Base-by-base conservation (phyloP, 805 yeast species). In the Wickerhamomyces rabaulensis region DNA sequence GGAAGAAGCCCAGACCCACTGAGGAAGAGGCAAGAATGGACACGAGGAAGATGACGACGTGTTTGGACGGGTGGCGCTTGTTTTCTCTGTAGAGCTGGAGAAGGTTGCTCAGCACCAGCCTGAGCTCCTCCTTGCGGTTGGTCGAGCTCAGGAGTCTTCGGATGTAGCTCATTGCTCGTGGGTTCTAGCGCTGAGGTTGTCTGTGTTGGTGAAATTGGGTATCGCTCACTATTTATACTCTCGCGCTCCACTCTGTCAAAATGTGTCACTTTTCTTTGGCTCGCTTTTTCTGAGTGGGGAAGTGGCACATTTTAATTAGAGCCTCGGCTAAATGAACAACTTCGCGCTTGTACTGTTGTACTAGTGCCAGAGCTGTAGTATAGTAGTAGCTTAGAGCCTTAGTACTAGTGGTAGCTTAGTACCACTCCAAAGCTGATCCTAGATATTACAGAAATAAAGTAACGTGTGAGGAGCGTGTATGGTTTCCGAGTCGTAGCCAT, bases 71-170 rank as follows among this genome's bases (percentile, higher is more conserved):
- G 25, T 55, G 56, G 19, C 48, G 42, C 29, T 45, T 52, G 47
- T 61, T 61, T 44, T 61, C 64, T 16, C 40, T 48, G 48, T 53
- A 52, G 16, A 61, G 61, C 46, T 54, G 62, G 3, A 60, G 20
- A 23, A 59, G 39, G 51, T 58, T 57, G 23, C 33, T 37, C 3
- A 55, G 41, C 16, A 60, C 25, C n/a, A 60, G 33, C 47, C 36
- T 49, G 44, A 56, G 41, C 49, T 60, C 62, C 23, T 49, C 41
- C 36, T 50, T 48, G 50, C 62, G 45, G 22, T 41, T 38, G 7
- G 44, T 31, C 4, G 58, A 45, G 41, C 55, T 56, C 9, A 51
- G 41, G 20, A 60, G 52, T 40, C 42, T 50, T 13, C 60, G 47
- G n/a, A 58, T 42, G 22, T 35, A 37, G 6, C 43, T 35, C 49